A percentile compares a stretch with the other conserved stretches of the same genome.
phyloP scores from a whole-genome alignment of 1,284 basidiomycete species.

The Microbotryum intermedium region DNA sequence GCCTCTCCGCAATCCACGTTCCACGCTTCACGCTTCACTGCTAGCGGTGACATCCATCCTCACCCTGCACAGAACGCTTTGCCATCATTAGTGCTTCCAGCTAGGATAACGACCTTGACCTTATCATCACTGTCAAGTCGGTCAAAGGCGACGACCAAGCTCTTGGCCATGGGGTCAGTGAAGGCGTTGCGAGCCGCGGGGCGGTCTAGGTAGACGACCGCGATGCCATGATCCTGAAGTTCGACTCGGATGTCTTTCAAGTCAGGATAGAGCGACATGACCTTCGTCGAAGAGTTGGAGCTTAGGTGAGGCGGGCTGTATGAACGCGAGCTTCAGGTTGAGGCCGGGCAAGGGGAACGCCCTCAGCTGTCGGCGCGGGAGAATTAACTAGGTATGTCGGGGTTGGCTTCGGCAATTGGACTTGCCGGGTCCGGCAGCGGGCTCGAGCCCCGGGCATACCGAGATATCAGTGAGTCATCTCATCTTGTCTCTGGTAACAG shows the following conservation, averaged over 20 bases:
- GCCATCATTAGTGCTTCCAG: neutral
- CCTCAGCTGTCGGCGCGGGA: too few species aligned
- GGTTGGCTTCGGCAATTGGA: too few species aligned
- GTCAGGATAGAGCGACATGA: slow-evolving; percentile 1
- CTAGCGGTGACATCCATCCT: neutral
- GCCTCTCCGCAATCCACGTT: neutral
- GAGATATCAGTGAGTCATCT: too few species aligned
- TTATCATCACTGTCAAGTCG: slow-evolving; percentile 2
- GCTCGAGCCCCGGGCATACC: too few species aligned
- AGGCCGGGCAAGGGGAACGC: too few species aligned
- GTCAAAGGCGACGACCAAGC: neutral
- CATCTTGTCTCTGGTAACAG: too few species aligned
- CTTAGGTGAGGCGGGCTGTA: too few species aligned
- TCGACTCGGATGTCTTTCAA: slow-evolving; percentile 1
- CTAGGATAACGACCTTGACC: slow-evolving; percentile 8
- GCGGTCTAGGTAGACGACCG: slow-evolving; percentile 4
- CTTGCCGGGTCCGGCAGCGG: too few species aligned
- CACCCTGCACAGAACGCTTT: slow-evolving; percentile 14
- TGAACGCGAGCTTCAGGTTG: too few species aligned
- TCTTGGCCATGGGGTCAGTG: slow-evolving; percentile 2
- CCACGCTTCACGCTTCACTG: neutral
- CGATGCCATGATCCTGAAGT: neutral
- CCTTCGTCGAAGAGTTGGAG: neutral
- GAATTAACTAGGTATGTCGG: too few species aligned
- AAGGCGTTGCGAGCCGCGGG: slow-evolving; percentile 7